phyloP scores from a whole-genome alignment of 768 basidiomycete species.

The Coprinopsis sp. region DNA sequence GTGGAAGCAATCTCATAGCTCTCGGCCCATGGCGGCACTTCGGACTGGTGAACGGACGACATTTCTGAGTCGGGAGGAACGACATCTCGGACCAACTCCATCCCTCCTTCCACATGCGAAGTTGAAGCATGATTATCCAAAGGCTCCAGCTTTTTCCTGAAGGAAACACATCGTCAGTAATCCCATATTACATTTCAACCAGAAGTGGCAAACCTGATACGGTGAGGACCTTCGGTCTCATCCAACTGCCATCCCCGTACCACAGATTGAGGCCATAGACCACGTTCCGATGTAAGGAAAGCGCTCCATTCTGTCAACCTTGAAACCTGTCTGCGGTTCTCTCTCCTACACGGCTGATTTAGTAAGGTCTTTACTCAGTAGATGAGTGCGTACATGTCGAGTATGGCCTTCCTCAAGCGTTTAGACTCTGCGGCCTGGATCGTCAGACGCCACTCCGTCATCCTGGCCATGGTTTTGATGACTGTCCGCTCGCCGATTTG shows the following conservation, averaged over 20 bases:
- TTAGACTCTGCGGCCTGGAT: constrained; percentile 68
- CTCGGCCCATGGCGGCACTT: constrained; percentile 73
- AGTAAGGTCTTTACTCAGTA: not conserved
- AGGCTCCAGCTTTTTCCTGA: constrained; percentile 75
- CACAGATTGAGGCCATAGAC: constrained; percentile 68
- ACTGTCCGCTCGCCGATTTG: constrained; percentile 61
- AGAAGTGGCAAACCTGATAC: constrained; percentile 64
- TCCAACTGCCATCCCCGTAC: constrained; percentile 71
- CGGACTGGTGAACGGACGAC: constrained; percentile 45
- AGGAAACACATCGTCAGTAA: not conserved
- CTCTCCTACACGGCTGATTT: constrained; percentile 48
- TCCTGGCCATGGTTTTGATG: constrained; percentile 56
- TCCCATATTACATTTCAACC: not conserved
- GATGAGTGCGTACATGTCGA: constrained; percentile 59
- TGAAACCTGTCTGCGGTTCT: constrained; percentile 67
- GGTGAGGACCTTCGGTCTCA: constrained; percentile 87
- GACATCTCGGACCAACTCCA: constrained; percentile 44
- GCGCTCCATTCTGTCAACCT: constrained; percentile 57
- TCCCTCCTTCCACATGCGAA: constrained; percentile 42
- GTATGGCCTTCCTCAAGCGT: constrained; percentile 59
- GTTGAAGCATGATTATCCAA: constrained; percentile 44
- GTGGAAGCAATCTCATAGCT: constrained; percentile 63
- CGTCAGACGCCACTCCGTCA: constrained; percentile 70
- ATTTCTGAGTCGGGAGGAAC: constrained; percentile 48
- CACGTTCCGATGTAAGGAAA: constrained; percentile 67